These are phyloP conservation scores for Chlorella ohadii DNA, from an alignment of 139 green algal genomes.

Conservation along the genomic window DNA sequence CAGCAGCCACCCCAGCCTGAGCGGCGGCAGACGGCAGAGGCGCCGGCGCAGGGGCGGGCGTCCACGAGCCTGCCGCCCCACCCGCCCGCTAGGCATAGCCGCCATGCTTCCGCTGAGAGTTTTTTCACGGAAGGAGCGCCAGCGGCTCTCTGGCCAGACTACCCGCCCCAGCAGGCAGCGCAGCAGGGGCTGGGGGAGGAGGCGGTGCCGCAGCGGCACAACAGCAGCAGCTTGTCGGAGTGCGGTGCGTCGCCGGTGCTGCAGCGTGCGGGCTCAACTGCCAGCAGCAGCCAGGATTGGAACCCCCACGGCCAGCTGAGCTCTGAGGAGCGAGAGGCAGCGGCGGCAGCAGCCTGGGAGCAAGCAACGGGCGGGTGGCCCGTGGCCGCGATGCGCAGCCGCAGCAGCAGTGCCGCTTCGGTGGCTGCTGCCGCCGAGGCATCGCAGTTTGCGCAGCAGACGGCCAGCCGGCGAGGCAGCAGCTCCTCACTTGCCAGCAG, in stretches of 20 bases:
- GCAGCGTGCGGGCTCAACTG: not conserved
- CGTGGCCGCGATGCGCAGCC: not conserved
- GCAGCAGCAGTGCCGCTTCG: not conserved
- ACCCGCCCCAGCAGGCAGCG: not conserved
- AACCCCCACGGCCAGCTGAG: constrained; percentile 19
- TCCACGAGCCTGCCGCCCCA: too few species aligned
- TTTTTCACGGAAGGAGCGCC: not conserved
- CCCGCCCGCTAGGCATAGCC: not conserved
- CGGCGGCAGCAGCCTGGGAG: not conserved
- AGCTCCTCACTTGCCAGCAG: not conserved
- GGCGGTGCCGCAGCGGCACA: not conserved
- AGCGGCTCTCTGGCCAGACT: not conserved
- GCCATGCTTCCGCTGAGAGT: not conserved
- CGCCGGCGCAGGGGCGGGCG: not conserved
- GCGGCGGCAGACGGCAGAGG: not conserved
- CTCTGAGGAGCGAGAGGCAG: not conserved
- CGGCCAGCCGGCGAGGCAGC: not conserved
- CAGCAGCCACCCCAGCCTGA: not conserved
- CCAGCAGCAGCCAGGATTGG: not conserved
- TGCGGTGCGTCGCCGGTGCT: not conserved
- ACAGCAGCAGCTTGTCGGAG: not conserved
- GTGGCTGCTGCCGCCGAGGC: not conserved
- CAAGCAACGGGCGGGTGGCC: not conserved
- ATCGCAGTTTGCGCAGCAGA: too few species aligned
- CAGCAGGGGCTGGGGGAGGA: too few species aligned